Evolutionary conservation across 78 protist species (phyloP).

Genomic region (Pigoraptor vietnamica): DNA sequence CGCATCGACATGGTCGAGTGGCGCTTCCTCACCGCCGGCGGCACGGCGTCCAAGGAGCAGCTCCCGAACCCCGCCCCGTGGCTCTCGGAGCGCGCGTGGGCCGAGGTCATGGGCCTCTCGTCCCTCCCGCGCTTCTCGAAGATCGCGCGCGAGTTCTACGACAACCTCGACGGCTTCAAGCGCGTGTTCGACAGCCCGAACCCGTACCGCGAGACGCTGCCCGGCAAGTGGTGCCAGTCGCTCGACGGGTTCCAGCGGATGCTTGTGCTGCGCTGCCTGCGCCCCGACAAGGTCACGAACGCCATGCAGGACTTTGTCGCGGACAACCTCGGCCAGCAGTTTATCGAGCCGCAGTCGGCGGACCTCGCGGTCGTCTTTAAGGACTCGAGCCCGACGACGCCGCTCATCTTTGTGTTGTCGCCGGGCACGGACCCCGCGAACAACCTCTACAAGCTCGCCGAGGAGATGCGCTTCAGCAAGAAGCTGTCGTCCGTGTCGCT

Average conservation of each 20-base stretch:
- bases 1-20: conserved; percentile 30
- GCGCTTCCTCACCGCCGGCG: conserved; percentile 68
- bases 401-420: conserved; percentile 84
- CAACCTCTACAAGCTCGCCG: conserved; percentile 67
- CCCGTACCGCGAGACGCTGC: conserved; percentile 22
- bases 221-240: conserved; percentile 30
- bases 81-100: conserved; percentile 65
- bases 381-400: conserved; percentile 53
- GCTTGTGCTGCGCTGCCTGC: conserved; percentile 63
- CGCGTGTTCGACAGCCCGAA: conserved; percentile 24
- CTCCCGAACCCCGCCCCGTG: conserved; percentile 61
- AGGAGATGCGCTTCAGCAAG: conserved; percentile 47
- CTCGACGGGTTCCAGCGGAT: conserved; percentile 45
- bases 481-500: conserved; percentile 68
- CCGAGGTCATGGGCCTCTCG: conserved; percentile 41
- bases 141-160: background rate
- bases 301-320: conserved; percentile 47
- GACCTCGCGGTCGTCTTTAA: conserved; percentile 58
- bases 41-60: background rate
- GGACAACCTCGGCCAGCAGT: conserved; percentile 38
- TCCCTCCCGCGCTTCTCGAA: conserved; percentile 36
- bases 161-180: conserved; percentile 4
- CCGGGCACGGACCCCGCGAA: conserved; percentile 88
- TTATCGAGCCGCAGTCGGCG: conserved; percentile 85
- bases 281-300: conserved; percentile 50